Conservation (phyloP, 1,284 basidiomycete genomes). For the Vanrija sp. region DNA sequence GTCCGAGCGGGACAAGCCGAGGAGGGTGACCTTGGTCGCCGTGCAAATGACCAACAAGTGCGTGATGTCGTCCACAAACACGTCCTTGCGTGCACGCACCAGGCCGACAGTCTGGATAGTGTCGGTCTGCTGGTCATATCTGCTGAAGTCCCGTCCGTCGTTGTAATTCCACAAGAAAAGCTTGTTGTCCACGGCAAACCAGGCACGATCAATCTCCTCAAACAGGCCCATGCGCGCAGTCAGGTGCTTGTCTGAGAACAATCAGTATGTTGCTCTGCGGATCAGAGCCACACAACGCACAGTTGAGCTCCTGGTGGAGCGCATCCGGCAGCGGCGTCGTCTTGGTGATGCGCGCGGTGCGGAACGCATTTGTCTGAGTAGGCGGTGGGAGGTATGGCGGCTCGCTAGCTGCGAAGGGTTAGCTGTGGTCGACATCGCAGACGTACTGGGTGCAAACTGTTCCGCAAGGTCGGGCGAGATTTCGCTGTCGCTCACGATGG, state of each 20-base stretch:
- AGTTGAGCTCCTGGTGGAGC: constrained; percentile 40
- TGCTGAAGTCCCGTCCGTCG: constrained; percentile 59
- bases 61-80: constrained; percentile 91
- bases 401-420: constrained; percentile 16
- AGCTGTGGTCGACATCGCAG: neutral
- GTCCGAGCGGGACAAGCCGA: constrained; percentile 66
- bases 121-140: constrained; percentile 87
- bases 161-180: constrained; percentile 96
- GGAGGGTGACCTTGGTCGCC: constrained; percentile 71
- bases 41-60: constrained; percentile 89
- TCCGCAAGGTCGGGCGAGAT: constrained; percentile 39
- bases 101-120: constrained; percentile 81
- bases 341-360: constrained; percentile 21
- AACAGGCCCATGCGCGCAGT: constrained; percentile 73
- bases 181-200: constrained; percentile 92
- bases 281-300: constrained; percentile 19
- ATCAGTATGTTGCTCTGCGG: neutral
- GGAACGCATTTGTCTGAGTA: constrained; percentile 18
- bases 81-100: constrained; percentile 63
- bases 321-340: constrained; percentile 42
- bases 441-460: constrained; percentile 21
- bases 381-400: constrained; percentile 20
- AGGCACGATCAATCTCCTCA: constrained; percentile 88
- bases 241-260: constrained; percentile 30
- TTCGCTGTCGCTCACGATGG: constrained; percentile 33